These are phyloP conservation scores for Lentinula guzmanii DNA, from an alignment of 768 basidiomycete genomes.

Conservation along the genomic window DNA sequence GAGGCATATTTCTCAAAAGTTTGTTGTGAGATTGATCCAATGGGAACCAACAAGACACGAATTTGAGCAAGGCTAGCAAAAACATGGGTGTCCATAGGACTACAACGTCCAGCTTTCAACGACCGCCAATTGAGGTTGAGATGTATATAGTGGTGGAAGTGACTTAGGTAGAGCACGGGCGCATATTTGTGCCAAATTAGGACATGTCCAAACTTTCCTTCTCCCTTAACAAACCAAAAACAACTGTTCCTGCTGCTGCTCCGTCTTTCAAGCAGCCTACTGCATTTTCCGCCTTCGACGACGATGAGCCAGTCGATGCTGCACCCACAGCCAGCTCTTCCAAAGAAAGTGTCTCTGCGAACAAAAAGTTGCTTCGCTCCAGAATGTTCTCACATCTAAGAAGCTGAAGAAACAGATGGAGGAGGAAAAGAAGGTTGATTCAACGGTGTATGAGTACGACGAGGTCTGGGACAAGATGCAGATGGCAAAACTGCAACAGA, in stretches of 20 bases:
- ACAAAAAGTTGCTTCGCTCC: slow-evolving; percentile 56
- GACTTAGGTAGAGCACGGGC: not conserved
- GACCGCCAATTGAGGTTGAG: too few species aligned
- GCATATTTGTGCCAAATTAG: not conserved
- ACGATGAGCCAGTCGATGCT: slow-evolving; percentile 52
- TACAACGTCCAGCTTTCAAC: not conserved
- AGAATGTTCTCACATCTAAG: slow-evolving; percentile 56
- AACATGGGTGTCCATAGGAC: slow-evolving; percentile 57
- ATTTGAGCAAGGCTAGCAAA: slow-evolving; percentile 86
- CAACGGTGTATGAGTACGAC: slow-evolving; percentile 90
- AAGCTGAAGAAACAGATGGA: slow-evolving; percentile 70
- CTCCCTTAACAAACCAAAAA: slow-evolving; percentile 65
- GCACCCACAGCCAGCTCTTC: slow-evolving; percentile 33
- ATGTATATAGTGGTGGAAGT: not conserved
- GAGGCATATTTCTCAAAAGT: slow-evolving; percentile 69
- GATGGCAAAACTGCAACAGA: slow-evolving; percentile 68
- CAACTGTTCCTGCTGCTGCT: slow-evolving; percentile 30
- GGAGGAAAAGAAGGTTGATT: slow-evolving; percentile 72
- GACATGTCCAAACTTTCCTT: slow-evolving; percentile 82
- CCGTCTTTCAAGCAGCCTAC: slow-evolving; percentile 51
- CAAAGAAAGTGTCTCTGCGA: slow-evolving; percentile 34
- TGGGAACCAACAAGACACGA: slow-evolving; percentile 79
- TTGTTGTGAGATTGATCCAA: slow-evolving; percentile 66
- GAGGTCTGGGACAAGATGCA: slow-evolving; percentile 97
- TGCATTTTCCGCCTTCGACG: slow-evolving; percentile 57